Evolutionary conservation across 257 asterid genomes (phyloP), one percentile per base, ranked within the genome.

Genomic region (Cynanchum wilfordii): DNA sequence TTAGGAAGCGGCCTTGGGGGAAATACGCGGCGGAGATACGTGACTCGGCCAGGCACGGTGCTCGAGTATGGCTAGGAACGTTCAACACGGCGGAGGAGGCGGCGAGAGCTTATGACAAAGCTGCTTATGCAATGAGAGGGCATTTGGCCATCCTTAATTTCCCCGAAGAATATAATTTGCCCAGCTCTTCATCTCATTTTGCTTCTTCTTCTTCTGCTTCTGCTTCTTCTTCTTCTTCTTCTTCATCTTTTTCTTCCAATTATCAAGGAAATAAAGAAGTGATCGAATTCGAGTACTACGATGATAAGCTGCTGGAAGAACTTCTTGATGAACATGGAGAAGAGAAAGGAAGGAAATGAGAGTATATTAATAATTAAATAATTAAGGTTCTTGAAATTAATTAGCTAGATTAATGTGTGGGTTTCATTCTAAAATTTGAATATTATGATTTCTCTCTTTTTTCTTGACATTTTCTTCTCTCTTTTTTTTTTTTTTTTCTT

Each of bases 11-110:
- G 72, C 91, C 90, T 27, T 91, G 93, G 96, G 97, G 96, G 7
- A 91, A 89, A 38, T 91, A 84, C 47, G 96, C 96, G 13, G 97
- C 96, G 16, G 97, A 91, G 85, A 89, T 91, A 72, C 95, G 97
- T 0, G 96, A 91, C 78, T 75, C 88, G 0, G 76, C 82, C 1
- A 66, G 78, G 11, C 87, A 83, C 0, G 96, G 96, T 7, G 90
- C 92, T 5, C 80, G 97, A 0, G 88, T 91, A 4, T 91, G 97
- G 97, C 87, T 91, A 0, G 97, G 97, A 30, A 91, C 96, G 12
- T 91, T 81, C 65, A 76, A 77, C 78, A 83, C 91, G 0, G 95
- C 89, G 0, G 87, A 83, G 80, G 95, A 87, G 50, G 97, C 97
- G 0, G 97, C 97, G 0, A 76, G 88, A 55, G 97, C 96, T 4